Percentiles rank a stretch among this genome's conserved stretches.
These are phyloP conservation scores for Cyclostephanos invisitatus DNA, from an alignment of 108 stramenopile genomes.

Conservation along the genomic window DNA sequence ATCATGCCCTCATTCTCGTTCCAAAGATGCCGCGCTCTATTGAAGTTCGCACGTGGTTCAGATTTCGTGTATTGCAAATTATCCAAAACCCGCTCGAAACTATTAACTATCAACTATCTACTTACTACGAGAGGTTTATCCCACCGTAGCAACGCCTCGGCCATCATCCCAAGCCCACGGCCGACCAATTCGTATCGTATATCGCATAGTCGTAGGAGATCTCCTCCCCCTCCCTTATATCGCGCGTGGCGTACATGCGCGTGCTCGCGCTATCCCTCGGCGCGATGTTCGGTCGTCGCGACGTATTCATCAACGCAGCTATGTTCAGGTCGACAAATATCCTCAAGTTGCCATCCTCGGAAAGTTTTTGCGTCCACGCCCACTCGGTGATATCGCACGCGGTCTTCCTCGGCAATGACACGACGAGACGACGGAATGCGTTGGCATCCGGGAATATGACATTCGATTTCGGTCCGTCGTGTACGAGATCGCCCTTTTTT, in stretches of 20 bases:
- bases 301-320: constrained; percentile 8
- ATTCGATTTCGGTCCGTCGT: not conserved
- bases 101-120: not conserved
- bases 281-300: not conserved
- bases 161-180: constrained; percentile 3
- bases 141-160: too few species aligned
- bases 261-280: not conserved
- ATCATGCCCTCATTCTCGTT: not conserved
- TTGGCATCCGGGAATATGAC: not conserved
- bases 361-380: constrained; percentile 2
- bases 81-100: not conserved
- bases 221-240: constrained; percentile 18
- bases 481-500: constrained; percentile 9
- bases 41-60: too few species aligned
- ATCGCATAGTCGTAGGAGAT: not conserved
- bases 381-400: constrained; percentile 19
- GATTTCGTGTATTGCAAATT: not conserved
- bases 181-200: not conserved
- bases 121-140: too few species aligned
- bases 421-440: constrained; percentile 5
- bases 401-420: not conserved
- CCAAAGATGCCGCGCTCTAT: too few species aligned
- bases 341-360: not conserved
- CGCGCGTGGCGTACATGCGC: not conserved
- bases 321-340: not conserved